Evolutionary conservation across 305 asterid genomes (phyloP), one percentile per base, ranked within the genome.

Genomic region (Solanum chacoense): DNA sequence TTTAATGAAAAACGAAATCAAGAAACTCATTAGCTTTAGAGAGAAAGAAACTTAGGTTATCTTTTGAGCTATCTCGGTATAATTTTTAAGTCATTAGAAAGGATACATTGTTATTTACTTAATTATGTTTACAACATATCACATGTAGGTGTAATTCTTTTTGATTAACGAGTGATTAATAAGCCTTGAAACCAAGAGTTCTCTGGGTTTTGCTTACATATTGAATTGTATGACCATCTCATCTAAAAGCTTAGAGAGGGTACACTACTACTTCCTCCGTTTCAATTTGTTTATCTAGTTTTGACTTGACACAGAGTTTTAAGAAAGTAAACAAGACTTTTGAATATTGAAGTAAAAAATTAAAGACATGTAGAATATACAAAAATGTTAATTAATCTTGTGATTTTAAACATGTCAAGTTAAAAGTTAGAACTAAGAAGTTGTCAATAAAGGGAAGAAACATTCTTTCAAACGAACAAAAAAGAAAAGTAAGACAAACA

Each of bases 1-100:
- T 97, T 81, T 22, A 11, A 31, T 55, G 45, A 55, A 55, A 78
- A 84, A 7, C 75, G 20, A 76, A 87, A 91, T 24, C 42, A 79
- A 36, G 50, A 77, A 88, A 42, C 37, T 10, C 22, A 32, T 86
- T 88, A 22, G 35, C 14, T 34, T 20, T 4, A 18, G 31, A 32
- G 69, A 35, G 37, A 36, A 65, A 36, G 16, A 26, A 16, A 26
- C 36, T 16, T 8, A 14, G 24, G 24, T 42, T 9, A 40, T 42
- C 4, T 26, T 29, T 10, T 2, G 3, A 79, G 18, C n/a, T 38
- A 13, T 8, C 8, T 79, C 0, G 12, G 81, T 26, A 38, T 13
- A 38, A 9, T 26, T 7, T 5, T 79, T 13, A 38, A 13, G 65
- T 79, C 34, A 14, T 40, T 24, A 24, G 65, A 78, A 4, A 79